Base-by-base conservation (phyloP, 805 yeast genomes). In the Saccharomyces mikatae region DNA sequence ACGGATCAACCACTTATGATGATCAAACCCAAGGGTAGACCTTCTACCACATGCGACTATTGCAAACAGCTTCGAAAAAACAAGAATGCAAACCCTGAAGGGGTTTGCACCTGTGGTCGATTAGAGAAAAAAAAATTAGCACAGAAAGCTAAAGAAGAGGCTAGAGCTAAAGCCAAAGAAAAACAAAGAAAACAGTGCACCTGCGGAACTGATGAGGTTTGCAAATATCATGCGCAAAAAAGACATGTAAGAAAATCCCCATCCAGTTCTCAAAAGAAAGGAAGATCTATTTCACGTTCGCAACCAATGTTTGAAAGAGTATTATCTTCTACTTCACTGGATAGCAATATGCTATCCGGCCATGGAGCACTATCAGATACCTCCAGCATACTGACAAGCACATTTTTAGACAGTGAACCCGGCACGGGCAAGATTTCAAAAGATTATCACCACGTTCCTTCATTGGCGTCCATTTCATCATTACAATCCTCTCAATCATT, bases 21-120 rank as follows among this genome's bases (percentile, higher is more conserved):
- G 87, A 92, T 94, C 69, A 94, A 94, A 67, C 97, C 96, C 17
- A 94, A 94, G 67, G 99, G 99, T 2, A 77, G 99, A 54, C 99
- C 99, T 1, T 83, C 96, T 0, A 84, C 96, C 1, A 96, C 90
- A 65, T 92, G 98, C 65, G 76, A 79, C 41, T 95, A 87, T 66
- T 92, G 96, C 67, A 83, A 89, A 58, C 89, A 85, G 54, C 80
- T 84, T 60, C 74, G 96, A 41, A 84, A 82, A 64, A 65, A 76
- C 57, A 85, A 84, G 61, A 82, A 84, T 62, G 74, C 82, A 1
- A 94, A 87, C 66, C 72, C 78, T 49, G 62, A 11, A 17, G 80
- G 80, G 6, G 69, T 78, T 22, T 89, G 98, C 70, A 76, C 81
- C 2, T 89, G 96, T 73, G 83, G 84, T 10, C 77, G 80, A 59